Base-by-base conservation (phyloP, 768 basidiomycete species). In the Rhodotorula babjevae region DNA sequence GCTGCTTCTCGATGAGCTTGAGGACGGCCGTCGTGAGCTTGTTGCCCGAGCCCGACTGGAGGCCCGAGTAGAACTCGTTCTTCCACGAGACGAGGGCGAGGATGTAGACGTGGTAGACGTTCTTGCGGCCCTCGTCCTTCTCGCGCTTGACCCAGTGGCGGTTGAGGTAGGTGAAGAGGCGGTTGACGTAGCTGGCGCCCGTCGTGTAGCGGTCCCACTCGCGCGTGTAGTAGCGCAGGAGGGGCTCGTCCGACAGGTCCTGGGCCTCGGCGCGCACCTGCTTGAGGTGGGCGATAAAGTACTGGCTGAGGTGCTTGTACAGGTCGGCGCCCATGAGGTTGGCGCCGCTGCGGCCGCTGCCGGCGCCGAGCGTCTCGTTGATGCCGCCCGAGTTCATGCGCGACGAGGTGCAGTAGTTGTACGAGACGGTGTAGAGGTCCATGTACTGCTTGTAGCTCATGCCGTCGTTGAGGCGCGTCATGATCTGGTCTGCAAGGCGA, bases 91-190 rank as follows among this genome's bases (percentile, higher is more conserved):
- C 92, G 55, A 99, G 87, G 2, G 95, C 91, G 73, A 99, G 89
- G 40, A 95, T 99, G 80, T 98, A 98, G 29, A 99, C 92, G 2
- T 88, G 88, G 82, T 97, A 98, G 31, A 98, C 90, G 56, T 89
- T 90, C 82, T 92, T 94, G 78, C 94, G 85, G 25, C 96, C 96
- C 81, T 98, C 95, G 78, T 98, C 95, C 79, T 94, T 87, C 81
- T 99, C 96, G 64, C 95, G 86, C 83, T 94, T 95, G 57, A 99
- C 95, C 96, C 96, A 99, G 82, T 98, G 93, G 63, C 95, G 91
- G 82, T 99, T 98, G 68, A 99, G 86, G 83, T 98, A 98, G 5
- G 92, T 94, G 84, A 98, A 98, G 49, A 99, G 83, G 67, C 95
- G 90, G 81, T 98, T 95, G 82, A 97, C 92, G 80, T 96, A 98